Evolutionary conservation across 2,329 filamentous ascomycete genomes (phyloP).

Genomic region (Aspergillus pseudoglaucus): DNA sequence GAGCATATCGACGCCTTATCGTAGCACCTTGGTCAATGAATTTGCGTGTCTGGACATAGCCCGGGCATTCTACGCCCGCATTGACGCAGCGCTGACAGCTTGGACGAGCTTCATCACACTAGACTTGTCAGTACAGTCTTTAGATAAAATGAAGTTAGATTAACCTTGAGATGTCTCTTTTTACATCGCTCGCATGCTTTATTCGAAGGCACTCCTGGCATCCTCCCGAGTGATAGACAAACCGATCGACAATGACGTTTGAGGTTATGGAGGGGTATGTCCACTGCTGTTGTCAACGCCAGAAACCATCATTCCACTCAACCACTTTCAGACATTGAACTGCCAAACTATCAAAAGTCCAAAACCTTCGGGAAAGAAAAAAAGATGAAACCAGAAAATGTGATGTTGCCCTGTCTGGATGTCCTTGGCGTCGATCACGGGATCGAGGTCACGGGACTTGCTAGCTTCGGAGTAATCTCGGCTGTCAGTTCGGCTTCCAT

Average conservation of each 20-base stretch:
- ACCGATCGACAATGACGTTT: slow-evolving; percentile 1
- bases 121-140: not conserved
- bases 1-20: slow-evolving; percentile 34
- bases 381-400: not conserved
- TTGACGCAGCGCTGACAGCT: slow-evolving; percentile 32
- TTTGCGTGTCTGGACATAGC: slow-evolving; percentile 39
- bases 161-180: slow-evolving; percentile 34
- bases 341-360: not conserved
- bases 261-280: slow-evolving; percentile 1
- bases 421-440: not conserved
- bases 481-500: not conserved
- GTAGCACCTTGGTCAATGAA: slow-evolving; percentile 39
- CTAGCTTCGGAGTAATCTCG: not conserved
- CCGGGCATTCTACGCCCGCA: slow-evolving; percentile 34
- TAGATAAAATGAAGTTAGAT: slow-evolving; percentile 1
- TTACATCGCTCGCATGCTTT: slow-evolving; percentile 36
- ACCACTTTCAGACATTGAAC: not conserved
- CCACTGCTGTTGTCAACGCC: not conserved
- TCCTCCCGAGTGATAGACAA: slow-evolving; percentile 5
- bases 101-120: slow-evolving; percentile 38
- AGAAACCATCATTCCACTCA: slow-evolving; percentile 1
- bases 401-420: not conserved
- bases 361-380: not conserved
- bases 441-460: not conserved
- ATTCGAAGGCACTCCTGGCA: slow-evolving; percentile 36